phyloP scores from a whole-genome alignment of 164 flowering plant genomes.

The Vitis rupestris region DNA sequence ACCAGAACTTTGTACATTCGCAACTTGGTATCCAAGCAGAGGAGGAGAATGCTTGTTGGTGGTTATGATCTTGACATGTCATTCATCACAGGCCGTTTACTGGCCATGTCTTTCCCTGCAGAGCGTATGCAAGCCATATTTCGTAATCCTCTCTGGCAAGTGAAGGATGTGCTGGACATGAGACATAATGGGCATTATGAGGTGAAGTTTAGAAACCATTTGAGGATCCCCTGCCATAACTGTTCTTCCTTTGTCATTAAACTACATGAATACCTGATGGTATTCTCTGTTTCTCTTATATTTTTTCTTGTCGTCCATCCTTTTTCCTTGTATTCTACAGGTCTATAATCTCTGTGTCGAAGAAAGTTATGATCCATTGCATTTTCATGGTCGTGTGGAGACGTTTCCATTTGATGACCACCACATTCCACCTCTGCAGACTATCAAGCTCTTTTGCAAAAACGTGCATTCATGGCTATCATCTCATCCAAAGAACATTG shows the following conservation, averaged over 20 bases:
- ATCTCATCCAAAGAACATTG: slow-evolving; percentile 58
- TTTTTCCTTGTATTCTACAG: slow-evolving; percentile 26
- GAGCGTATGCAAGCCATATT: slow-evolving; percentile 77
- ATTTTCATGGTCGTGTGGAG: slow-evolving; percentile 78
- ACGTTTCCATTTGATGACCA: slow-evolving; percentile 81
- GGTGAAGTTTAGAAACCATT: slow-evolving; percentile 29
- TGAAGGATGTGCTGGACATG: slow-evolving; percentile 73
- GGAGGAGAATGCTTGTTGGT: slow-evolving; percentile 76
- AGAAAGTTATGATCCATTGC: slow-evolving; percentile 61
- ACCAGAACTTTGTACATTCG: slow-evolving; percentile 44
- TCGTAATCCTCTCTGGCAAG: slow-evolving; percentile 89
- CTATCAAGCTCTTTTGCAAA: slow-evolving; percentile 79
- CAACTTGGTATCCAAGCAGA: slow-evolving; percentile 64
- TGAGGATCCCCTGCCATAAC: not conserved
- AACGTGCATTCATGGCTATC: slow-evolving; percentile 78
- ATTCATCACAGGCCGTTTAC: slow-evolving; percentile 62
- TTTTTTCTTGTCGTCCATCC: not conserved
- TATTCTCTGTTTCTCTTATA: not conserved
- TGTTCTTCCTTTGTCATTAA: not conserved
- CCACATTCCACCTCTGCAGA: slow-evolving; percentile 69
- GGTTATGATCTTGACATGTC: slow-evolving; percentile 93
- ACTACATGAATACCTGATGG: not conserved
- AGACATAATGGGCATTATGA: slow-evolving; percentile 63
- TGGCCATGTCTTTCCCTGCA: slow-evolving; percentile 91
- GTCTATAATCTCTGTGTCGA: slow-evolving; percentile 75